Percentiles rank a stretch among this genome's conserved stretches.
Conservation (phyloP, 2,329 filamentous ascomycete species). For the Sclerotinia nivalis region DNA sequence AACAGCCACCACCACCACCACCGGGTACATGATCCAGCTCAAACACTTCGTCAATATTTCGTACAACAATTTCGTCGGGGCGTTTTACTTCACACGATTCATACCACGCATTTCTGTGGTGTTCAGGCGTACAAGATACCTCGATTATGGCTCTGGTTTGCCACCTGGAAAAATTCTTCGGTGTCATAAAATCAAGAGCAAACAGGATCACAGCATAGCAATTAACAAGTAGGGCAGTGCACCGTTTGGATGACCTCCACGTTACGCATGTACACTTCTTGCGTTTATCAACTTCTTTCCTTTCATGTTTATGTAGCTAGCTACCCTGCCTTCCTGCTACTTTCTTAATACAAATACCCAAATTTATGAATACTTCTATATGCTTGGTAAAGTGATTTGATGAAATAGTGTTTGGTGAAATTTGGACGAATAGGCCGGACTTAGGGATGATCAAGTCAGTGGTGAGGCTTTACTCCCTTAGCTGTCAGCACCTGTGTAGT, state of each 20-base stretch:
- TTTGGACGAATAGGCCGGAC: not conserved
- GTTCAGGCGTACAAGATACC: conserved; percentile 23
- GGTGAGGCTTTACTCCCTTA: too few species aligned
- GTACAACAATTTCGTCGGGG: conserved; percentile 2
- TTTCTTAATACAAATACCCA: not conserved
- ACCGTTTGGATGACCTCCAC: not conserved
- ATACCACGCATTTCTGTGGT: conserved; percentile 19
- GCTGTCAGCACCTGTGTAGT: not conserved
- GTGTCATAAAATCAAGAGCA: conserved; percentile 12
- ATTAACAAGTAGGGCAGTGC: not conserved
- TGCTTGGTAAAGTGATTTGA: not conserved
- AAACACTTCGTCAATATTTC: not conserved
- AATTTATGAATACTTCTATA: not conserved
- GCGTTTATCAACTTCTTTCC: not conserved
- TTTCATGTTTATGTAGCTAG: conserved; percentile 8
- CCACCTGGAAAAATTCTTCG: not conserved
- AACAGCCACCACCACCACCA: conserved; percentile 37
- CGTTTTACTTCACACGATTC: conserved; percentile 1
- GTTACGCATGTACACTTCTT: not conserved
- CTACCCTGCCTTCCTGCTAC: not conserved
- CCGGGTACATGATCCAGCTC: conserved; percentile 32
- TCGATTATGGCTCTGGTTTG: conserved; percentile 15
- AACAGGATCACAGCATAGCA: conserved; percentile 21
- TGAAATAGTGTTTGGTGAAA: not conserved
- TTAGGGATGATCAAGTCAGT: not conserved